A percentile compares a stretch with the other conserved stretches of the same genome.
Conservation (phyloP, 2,329 filamentous ascomycete genomes). For the Elsinoe batatas region DNA sequence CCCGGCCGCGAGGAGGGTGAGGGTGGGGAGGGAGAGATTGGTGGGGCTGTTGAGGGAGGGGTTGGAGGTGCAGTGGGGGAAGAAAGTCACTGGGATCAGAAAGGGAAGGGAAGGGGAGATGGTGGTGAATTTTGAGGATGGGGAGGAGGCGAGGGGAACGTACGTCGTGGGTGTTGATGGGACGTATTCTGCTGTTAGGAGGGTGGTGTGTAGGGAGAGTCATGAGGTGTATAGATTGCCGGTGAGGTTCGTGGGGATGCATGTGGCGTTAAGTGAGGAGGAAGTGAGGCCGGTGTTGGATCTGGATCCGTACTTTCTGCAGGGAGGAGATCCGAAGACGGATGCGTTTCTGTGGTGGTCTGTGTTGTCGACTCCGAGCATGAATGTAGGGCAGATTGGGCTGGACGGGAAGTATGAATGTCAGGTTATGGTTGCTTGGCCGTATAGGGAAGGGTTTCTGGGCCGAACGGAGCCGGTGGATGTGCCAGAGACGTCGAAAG, state of each 20-base stretch:
- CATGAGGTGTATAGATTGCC: conserved; percentile 32
- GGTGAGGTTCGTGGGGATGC: conserved; percentile 36
- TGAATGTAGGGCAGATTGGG: conserved; percentile 5
- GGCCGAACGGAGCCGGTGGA: conserved; percentile 23
- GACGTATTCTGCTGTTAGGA: conserved; percentile 18
- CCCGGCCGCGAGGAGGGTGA: background rate
- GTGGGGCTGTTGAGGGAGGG: background rate
- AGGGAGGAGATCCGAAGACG: conserved; percentile 43
- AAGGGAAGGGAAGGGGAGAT: no score
- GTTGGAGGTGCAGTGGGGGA: background rate
- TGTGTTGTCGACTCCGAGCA: conserved; percentile 42
- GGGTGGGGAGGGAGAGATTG: background rate
- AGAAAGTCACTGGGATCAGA: background rate
- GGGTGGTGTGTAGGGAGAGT: background rate
- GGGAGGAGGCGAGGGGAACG: conserved; percentile 13
- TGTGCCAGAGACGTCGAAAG: conserved; percentile 31
- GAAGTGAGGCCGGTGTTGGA: conserved; percentile 35
- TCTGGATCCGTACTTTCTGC: conserved; percentile 47
- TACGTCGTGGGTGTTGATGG: conserved; percentile 22
- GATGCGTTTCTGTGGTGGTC: conserved; percentile 46
- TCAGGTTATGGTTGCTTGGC: conserved; percentile 43
- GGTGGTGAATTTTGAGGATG: no score
- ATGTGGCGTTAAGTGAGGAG: conserved; percentile 32
- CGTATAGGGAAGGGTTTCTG: conserved; percentile 20
- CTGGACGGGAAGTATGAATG: conserved; percentile 9